Conservation (phyloP, 768 basidiomycete genomes). For the Serendipita sp. region DNA sequence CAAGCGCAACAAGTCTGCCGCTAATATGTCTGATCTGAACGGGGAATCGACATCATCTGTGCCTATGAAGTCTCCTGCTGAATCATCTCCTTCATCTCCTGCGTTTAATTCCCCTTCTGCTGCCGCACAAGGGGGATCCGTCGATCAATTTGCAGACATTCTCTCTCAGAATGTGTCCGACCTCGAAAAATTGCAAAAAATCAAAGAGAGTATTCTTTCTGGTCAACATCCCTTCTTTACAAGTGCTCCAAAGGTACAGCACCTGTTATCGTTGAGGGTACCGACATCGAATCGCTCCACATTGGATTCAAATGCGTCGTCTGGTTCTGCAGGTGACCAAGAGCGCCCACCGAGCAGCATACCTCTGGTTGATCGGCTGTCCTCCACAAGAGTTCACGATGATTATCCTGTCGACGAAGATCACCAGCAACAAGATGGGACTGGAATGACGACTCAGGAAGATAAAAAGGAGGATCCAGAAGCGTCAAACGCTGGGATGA, state of each 20-base stretch:
- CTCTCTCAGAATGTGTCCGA: constrained; percentile 21
- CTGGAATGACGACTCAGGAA: no score
- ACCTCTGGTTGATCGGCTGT: neutral
- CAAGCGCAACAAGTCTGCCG: neutral
- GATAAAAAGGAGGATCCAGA: no score
- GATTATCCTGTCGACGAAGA: neutral
- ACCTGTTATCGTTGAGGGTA: neutral
- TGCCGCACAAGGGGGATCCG: neutral
- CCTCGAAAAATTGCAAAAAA: constrained; percentile 56
- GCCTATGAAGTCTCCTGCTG: neutral
- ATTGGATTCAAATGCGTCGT: neutral
- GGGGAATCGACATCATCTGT: neutral
- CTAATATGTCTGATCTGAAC: neutral
- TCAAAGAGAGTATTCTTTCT: constrained; percentile 54
- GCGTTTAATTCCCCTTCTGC: neutral
- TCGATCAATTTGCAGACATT: neutral
- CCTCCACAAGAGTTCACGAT: neutral
- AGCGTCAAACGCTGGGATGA: no score
- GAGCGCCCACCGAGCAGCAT: neutral
- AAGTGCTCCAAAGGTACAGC: neutral
- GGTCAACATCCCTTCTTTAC: constrained; percentile 54
- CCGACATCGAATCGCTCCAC: neutral
- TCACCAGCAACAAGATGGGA: neutral
- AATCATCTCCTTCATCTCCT: neutral
- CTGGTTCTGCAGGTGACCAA: neutral